Evolutionary conservation across 2,329 filamentous ascomycete genomes (phyloP).

Genomic region (Cladobotryum mycophilum): DNA sequence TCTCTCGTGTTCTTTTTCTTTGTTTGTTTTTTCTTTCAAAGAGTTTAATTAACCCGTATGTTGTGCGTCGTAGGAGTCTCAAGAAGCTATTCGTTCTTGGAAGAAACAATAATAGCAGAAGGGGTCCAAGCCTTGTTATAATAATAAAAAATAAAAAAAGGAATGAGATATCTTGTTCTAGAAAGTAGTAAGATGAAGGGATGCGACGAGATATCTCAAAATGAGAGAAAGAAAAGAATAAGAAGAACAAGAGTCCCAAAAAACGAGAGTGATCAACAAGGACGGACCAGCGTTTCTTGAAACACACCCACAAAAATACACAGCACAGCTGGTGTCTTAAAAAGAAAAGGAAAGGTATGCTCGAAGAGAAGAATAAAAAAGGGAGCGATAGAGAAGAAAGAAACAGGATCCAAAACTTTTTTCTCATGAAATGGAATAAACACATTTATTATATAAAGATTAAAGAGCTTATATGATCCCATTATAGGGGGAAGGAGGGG

Average conservation of each 20-base stretch:
- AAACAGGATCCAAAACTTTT: neutral
- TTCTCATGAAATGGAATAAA: too few relatives aligned
- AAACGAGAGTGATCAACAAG: constrained; percentile 14
- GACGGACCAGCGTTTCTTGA: constrained; percentile 17
- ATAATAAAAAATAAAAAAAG: constrained; percentile 5
- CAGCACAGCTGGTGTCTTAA: constrained; percentile 1
- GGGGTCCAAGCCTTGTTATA: too few relatives aligned
- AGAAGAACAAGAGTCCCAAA: neutral
- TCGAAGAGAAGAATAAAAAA: neutral
- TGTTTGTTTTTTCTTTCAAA: constrained; percentile 15
- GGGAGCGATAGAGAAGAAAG: constrained; percentile 9
- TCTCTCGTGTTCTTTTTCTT: neutral
- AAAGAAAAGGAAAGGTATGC: constrained; percentile 4
- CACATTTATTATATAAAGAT: neutral
- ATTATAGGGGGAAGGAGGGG: neutral
- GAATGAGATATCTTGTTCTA: neutral
- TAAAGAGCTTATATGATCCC: neutral
- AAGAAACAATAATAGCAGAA: neutral
- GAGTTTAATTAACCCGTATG: too few relatives aligned
- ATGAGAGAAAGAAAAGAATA: neutral
- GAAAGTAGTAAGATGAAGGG: too few relatives aligned
- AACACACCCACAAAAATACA: constrained; percentile 4
- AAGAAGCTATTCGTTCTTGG: too few relatives aligned
- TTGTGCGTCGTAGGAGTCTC: too few relatives aligned
- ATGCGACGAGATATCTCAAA: too few relatives aligned